A percentile compares a stretch with the other conserved stretches of the same genome.
phyloP scores from a whole-genome alignment of 2,329 filamentous ascomycete genomes.

The Pyrenophora seminiperda region DNA sequence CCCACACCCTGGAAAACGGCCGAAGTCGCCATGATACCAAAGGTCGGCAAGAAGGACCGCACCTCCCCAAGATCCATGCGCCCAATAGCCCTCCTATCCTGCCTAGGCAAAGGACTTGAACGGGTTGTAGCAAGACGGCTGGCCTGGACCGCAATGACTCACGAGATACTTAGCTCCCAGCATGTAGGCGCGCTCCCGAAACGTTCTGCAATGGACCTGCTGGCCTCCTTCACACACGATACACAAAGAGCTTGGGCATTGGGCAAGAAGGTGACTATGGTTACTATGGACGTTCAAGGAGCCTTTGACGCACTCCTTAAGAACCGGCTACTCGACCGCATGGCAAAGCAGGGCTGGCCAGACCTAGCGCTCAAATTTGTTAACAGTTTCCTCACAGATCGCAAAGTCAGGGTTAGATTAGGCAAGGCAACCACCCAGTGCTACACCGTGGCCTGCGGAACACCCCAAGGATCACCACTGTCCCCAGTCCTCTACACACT shows the following conservation, averaged over 20 bases:
- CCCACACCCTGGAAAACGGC: constrained; percentile 1
- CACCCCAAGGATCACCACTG: constrained; percentile 5
- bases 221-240: constrained; percentile 10
- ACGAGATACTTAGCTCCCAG: constrained; percentile 14
- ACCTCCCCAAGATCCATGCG: constrained; percentile 4
- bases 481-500: constrained; percentile 5
- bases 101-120: constrained; percentile 14
- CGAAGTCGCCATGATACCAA: constrained; percentile 14
- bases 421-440: neutral
- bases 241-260: constrained; percentile 3
- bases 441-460: constrained; percentile 4
- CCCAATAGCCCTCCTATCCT: constrained; percentile 11
- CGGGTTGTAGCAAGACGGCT: constrained; percentile 11
- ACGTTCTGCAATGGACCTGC: constrained; percentile 9
- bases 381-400: constrained; percentile 1
- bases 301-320: constrained; percentile 7
- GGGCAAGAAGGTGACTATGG: constrained; percentile 4
- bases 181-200: constrained; percentile 10
- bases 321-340: constrained; percentile 2
- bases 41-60: constrained; percentile 7
- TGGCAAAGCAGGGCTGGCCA: neutral
- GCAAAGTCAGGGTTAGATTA: neutral
- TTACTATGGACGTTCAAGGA: constrained; percentile 5
- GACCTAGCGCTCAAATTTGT: too few relatives aligned
- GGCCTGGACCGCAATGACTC: constrained; percentile 5